Conservation (phyloP, 169 alveolate genomes). For the Hepatocystis sp. region DNA sequence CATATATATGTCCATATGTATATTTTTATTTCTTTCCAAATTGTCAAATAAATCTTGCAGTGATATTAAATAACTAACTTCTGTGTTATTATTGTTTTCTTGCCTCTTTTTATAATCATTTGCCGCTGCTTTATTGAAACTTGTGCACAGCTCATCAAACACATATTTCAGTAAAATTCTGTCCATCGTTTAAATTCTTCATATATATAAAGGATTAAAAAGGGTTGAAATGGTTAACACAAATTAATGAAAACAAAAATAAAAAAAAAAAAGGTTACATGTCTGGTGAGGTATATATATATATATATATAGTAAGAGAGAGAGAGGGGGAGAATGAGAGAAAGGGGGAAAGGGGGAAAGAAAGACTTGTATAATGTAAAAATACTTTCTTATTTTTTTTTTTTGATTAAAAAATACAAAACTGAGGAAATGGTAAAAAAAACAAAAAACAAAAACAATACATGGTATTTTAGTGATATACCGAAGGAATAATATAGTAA, state of each 20-base stretch:
- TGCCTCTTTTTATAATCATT: constrained; percentile 7
- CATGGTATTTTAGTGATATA: too few species aligned
- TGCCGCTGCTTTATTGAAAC: constrained; percentile 37
- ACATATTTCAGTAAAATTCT: constrained; percentile 24
- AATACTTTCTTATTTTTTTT: too few species aligned
- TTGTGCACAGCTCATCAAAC: constrained; percentile 54
- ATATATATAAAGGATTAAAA: not conserved
- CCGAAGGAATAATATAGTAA: too few species aligned
- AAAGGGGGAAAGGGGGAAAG: not conserved
- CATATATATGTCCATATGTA: constrained; percentile 63
- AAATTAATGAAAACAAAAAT: constrained; percentile 2
- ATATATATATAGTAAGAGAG: constrained; percentile 1
- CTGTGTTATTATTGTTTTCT: constrained; percentile 18
- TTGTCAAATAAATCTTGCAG: constrained; percentile 53
- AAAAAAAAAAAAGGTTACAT: not conserved
- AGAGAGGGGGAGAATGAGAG: not conserved
- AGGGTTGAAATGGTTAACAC: too few species aligned
- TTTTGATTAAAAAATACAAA: too few species aligned
- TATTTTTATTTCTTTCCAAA: constrained; percentile 44
- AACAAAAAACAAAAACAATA: too few species aligned
- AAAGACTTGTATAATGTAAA: too few species aligned
- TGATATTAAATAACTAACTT: constrained; percentile 33
- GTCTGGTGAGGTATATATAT: not conserved
- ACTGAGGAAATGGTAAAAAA: too few species aligned
- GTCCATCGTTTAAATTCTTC: constrained; percentile 20